phyloP scores from a whole-genome alignment of 208 protist genomes.

The Entamoeba moshkovskii region DNA sequence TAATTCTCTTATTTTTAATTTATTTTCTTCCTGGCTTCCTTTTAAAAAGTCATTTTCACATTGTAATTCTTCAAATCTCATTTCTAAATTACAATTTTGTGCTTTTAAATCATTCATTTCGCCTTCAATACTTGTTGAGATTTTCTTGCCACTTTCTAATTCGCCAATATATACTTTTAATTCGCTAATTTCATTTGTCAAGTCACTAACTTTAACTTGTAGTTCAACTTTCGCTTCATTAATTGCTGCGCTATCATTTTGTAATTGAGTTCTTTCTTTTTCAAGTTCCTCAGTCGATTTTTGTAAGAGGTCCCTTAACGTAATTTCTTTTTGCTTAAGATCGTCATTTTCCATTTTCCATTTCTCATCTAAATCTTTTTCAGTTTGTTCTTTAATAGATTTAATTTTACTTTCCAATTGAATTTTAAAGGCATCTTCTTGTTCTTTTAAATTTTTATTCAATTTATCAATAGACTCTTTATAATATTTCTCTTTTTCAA shows the following conservation, averaged over 20 bases:
- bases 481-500: neutral
- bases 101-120: neutral
- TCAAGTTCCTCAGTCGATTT: neutral
- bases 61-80: neutral
- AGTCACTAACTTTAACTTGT: neutral
- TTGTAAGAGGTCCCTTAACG: neutral
- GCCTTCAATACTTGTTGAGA: neutral
- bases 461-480: neutral
- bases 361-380: neutral
- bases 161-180: neutral
- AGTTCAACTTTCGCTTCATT: neutral
- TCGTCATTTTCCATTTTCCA: neutral
- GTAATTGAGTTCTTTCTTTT: neutral
- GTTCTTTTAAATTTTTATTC: neutral
- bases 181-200: neutral
- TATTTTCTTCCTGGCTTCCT: neutral
- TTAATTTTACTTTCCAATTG: neutral
- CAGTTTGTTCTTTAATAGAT: neutral
- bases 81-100: neutral
- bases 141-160: neutral
- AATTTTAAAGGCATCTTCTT: neutral
- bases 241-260: neutral
- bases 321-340: neutral
- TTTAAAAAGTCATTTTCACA: neutral
- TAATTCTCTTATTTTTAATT: neutral